phyloP scores from a whole-genome alignment of 495 filamentous ascomycete genomes.

The Penicillium parvum region DNA sequence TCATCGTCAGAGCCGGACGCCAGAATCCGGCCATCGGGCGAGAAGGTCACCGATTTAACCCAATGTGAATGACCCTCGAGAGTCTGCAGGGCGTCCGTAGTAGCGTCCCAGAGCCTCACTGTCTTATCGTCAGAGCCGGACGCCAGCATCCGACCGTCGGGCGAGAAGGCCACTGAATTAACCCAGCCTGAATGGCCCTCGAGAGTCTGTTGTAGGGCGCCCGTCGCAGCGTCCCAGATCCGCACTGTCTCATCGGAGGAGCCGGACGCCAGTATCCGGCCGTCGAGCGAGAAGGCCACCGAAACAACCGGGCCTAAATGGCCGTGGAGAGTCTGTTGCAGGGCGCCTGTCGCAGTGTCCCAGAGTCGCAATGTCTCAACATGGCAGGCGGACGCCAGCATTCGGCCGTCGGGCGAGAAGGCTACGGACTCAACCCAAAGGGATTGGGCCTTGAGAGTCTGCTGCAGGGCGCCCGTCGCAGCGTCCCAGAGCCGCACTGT shows the following conservation, averaged over 20 bases:
- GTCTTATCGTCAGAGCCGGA: constrained; percentile 13
- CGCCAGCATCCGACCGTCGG: constrained; percentile 15
- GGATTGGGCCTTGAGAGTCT: no score
- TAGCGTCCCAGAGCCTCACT: constrained; percentile 26
- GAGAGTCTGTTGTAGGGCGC: background rate
- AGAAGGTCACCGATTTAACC: background rate
- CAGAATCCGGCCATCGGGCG: constrained; percentile 19
- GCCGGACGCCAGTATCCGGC: constrained; percentile 15
- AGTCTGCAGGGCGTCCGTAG: background rate
- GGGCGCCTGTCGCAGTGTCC: background rate
- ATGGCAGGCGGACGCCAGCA: constrained; percentile 16
- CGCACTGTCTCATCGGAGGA: constrained; percentile 14
- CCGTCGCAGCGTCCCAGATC: constrained; percentile 21
- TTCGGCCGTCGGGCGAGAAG: constrained; percentile 5
- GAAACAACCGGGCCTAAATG: constrained; percentile 11
- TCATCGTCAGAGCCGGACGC: constrained; percentile 24
- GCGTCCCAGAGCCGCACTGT: no score
- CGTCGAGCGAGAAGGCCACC: constrained; percentile 23
- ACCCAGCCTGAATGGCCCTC: constrained; percentile 7
- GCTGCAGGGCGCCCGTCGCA: no score
- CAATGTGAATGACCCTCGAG: background rate
- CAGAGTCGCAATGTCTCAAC: constrained; percentile 20
- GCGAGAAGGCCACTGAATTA: constrained; percentile 20
- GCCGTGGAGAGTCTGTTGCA: constrained; percentile 14
- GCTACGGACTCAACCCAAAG: no score